Evolutionary conservation across 1,284 basidiomycete species (phyloP), one percentile per base, ranked within the genome.

Genomic region (Cryptococcus hybrid): DNA sequence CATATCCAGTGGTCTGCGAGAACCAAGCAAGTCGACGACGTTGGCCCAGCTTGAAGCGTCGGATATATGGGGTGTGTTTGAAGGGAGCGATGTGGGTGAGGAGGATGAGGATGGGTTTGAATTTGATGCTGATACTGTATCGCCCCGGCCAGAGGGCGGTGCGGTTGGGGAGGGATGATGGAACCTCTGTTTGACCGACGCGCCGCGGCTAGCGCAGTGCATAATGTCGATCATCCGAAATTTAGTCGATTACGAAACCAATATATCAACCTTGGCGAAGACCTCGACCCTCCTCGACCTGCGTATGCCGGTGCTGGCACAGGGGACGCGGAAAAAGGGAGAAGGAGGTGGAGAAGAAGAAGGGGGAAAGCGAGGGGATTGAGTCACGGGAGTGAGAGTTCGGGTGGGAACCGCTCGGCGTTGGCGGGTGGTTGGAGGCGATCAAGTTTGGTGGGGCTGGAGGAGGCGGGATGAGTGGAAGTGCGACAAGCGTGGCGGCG

Each of bases 1-100:
- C 4, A 75, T 81, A 46, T 59, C 66, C 12, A 79, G 81, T 0
- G 81, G 81, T 5, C 62, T 79, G 24, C 61, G 60, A 2, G 62
- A 64, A 2, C 73, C 75, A 1, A 53, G 61, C 7, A 52, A 53
- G 6, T 61, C 69, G 1, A 52, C 55, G 6, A 62, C 70, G 1
- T 58, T 67, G 2, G 66, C 65, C 0, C 59, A 50, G 6, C 53
- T 66, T 5, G 58, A 62, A 7, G 62, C 66, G 40, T 64, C 65
- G 1, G 70, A 74, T 42, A 60, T 74, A 0, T 77, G 74, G 74
- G 69, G 71, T 0, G 75, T 70, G 3, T 75, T 76, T 47, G 73
- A 71, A 34, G 65, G 60, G 0, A 70, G 67, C 12, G 73, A 75
- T 43, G 69, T 64, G 4, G 69, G 64, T 15, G 73, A 71, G 18